Base-by-base conservation (phyloP, 2,329 filamentous ascomycete species). In the Fusarium sp. region DNA sequence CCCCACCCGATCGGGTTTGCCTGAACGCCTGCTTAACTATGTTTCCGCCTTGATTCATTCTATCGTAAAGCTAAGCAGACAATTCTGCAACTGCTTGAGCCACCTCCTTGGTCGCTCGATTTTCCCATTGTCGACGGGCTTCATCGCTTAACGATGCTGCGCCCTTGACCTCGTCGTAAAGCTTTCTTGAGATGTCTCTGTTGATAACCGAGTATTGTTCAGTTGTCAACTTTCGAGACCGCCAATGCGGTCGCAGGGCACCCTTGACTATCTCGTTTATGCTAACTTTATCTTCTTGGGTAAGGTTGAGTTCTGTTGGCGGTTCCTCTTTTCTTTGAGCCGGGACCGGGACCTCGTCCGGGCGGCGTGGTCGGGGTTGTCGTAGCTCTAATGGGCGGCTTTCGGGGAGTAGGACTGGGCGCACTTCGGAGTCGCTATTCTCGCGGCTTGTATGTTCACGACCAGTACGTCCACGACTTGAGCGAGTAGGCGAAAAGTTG, bases 151-250 rank as follows among this genome's bases (percentile, higher is more conserved):
- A 85, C 25, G 84, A 81, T 22, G 85, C 81, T 16, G 85, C 84
- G 66, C 86, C 83, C 50, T 84, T 83, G 47, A 88, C 84, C 66
- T 89, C 87, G 70, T 90, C 94, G 81, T 99, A 99, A 63, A 99
- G 84, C 82, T 91, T 92, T 62, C 94, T 91, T 44, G 94, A 98
- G 34, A 98, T 90, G 65, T 92, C 91, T 68, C 94, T 91, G 78
- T 98, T 98, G 81, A 98, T 97, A 60, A 90, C 89, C 5, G 93
- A 95, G 79, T 97, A 99, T 80, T 98, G 92, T 64, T 97, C 93
- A 73, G 94, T 93, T 20, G 91, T 94, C 67, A 98, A 87, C 68
- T 91, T 88, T 73, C 92, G 91, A 44, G 91, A 91, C 68, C 90
- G 88, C 85, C 95, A 98, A 71, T 94, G 88, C 32, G 95, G 94